Percentiles rank a stretch among this genome's conserved stretches.
phyloP scores from a whole-genome alignment of 768 basidiomycete species.

The Russula olivacea region DNA sequence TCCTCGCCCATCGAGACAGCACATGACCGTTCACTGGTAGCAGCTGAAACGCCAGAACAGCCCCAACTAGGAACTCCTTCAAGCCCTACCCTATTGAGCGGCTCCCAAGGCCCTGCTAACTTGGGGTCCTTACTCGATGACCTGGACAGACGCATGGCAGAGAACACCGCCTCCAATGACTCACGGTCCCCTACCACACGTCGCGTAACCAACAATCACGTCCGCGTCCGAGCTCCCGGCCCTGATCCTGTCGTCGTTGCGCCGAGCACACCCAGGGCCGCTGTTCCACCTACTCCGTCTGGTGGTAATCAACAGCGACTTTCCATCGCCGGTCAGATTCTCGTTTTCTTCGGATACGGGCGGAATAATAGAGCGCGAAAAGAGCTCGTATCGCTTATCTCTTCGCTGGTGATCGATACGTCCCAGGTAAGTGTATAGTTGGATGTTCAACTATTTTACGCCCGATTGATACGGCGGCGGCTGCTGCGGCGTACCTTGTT shows the following conservation, averaged over 20 bases:
- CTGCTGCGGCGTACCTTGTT: neutral
- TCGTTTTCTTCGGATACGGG: constrained; percentile 49
- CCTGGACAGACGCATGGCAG: constrained; percentile 5
- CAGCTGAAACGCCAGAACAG: constrained; percentile 8
- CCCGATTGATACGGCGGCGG: constrained; percentile 18
- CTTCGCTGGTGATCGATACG: constrained; percentile 45
- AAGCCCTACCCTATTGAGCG: neutral
- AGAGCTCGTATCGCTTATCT: constrained; percentile 47
- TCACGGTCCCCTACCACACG: neutral
- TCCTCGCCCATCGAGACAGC: neutral
- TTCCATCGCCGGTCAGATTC: constrained; percentile 25
- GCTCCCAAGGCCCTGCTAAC: neutral
- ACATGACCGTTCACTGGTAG: neutral
- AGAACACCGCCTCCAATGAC: neutral
- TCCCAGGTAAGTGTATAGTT: constrained; percentile 41
- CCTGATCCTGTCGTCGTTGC: constrained; percentile 2
- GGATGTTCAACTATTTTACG: neutral
- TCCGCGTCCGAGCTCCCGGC: neutral
- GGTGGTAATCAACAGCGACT: neutral
- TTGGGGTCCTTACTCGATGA: constrained; percentile 7
- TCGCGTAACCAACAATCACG: neutral
- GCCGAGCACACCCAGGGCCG: neutral
- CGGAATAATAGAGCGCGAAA: constrained; percentile 47
- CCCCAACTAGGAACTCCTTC: neutral
- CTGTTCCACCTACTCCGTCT: neutral